These are phyloP conservation scores for Cladophialophora chaetospira DNA, from an alignment of 2,329 filamentous ascomycete species.

Conservation along the genomic window DNA sequence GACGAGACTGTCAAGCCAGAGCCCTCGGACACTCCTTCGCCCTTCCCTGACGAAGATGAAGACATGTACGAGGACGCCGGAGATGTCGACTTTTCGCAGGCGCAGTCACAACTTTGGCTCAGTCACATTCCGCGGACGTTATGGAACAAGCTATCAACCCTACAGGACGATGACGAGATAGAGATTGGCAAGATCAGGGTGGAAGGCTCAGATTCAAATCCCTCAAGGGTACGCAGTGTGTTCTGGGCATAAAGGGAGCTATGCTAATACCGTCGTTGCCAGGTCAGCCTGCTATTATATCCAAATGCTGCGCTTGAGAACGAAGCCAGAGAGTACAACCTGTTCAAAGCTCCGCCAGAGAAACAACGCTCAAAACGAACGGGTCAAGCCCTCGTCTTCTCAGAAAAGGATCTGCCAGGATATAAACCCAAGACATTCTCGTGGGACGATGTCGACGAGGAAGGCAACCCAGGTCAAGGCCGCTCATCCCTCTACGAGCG, in stretches of 20 bases:
- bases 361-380: constrained; percentile 51
- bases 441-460: constrained; percentile 43
- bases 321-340: constrained; percentile 85
- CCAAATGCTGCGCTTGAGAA: constrained; percentile 67
- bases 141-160: constrained; percentile 74
- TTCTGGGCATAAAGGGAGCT: constrained; percentile 8
- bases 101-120: constrained; percentile 62
- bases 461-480: constrained; percentile 45
- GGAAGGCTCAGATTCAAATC: constrained; percentile 57
- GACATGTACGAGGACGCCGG: constrained; percentile 71
- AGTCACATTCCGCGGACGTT: constrained; percentile 77
- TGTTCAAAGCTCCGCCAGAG: constrained; percentile 67
- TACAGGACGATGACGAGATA: constrained; percentile 80
- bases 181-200: constrained; percentile 73
- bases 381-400: constrained; percentile 87
- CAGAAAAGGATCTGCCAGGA: constrained; percentile 86
- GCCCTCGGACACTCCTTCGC: constrained; percentile 28
- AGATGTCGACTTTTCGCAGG: constrained; percentile 60
- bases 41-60: constrained; percentile 55
- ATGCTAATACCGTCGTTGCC: constrained; percentile 35
- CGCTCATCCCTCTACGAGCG: constrained; percentile 51
- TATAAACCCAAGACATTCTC: constrained; percentile 52
- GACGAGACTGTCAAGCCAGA: constrained; percentile 30
- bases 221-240: constrained; percentile 46
- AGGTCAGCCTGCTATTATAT: constrained; percentile 71